Base-by-base conservation (phyloP, 192 early-diverging fungal species). In the Oehlia diaphana region DNA sequence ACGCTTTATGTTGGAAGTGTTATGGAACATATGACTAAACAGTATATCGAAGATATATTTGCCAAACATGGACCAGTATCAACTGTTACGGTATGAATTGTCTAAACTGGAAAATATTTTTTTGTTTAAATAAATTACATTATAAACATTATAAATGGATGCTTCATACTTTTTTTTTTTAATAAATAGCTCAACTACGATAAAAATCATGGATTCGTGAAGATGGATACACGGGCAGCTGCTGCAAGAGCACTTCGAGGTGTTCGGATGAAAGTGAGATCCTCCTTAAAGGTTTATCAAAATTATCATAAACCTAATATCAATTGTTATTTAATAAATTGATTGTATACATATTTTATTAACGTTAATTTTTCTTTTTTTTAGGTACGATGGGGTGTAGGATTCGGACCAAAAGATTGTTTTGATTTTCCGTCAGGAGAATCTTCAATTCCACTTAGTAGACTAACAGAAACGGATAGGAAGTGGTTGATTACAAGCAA, bases 161-260 rank as follows among this genome's bases (percentile, higher is more conserved):
- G 10, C 10, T 10, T 9, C 26, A 47, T 65, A 26, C 26, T 26
- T 26, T 31, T 31, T 31, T 31, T 37, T 37, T 37, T 37, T 37
- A 37, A 37, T 4, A 37, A 37, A 68, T 39, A 78, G 77, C 50
- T 86, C 23, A 86, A 86, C 61, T 82, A 83, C 6, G 79, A 82
- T 19, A 86, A 86, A 77, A 82, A 81, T 68, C 83, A 86, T 72
- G 85, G 83, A 13, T 86, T 86, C 77, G 81, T 86, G 53, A 86
- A 86, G 69, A 84, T 86, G 85, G 80, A 79, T 6, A 82, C 77
- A 42, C 85, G 85, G 26, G 28, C 74, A 19, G 78, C 76, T 5
- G 83, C 85, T 0, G 78, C 81, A 31, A 58, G 80, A 31, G 68
- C 77, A 26, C n/a, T 79, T 53, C 19, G 21, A 19, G 35, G 44